Percentiles rank a stretch among this genome's conserved stretches.
phyloP scores from a whole-genome alignment of 164 flowering plant genomes.

The Hamamelis virginiana region DNA sequence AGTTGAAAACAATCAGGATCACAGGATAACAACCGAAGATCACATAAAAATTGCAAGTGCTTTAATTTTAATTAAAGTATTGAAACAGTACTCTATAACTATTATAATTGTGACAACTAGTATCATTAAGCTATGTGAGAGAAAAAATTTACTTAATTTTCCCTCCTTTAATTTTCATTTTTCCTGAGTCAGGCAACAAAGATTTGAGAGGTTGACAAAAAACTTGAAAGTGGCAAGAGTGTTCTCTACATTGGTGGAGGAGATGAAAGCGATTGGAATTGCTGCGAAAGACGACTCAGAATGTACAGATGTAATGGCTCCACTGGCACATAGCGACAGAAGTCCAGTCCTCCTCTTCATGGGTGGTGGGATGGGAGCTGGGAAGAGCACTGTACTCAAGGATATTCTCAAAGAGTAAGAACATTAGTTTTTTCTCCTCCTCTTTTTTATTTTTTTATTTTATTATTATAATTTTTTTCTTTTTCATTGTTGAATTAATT shows the following conservation, averaged over 20 bases:
- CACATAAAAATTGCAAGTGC: no score
- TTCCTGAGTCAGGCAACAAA: conserved; percentile 36
- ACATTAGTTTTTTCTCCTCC: neutral
- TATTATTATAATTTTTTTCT: no score
- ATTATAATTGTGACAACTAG: no score
- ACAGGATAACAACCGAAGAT: no score
- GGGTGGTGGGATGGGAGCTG: conserved; percentile 70
- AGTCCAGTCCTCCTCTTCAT: conserved; percentile 53
- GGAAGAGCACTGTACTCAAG: conserved; percentile 53
- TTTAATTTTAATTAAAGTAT: no score
- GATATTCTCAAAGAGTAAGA: conserved; percentile 54
- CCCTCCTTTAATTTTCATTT: neutral
- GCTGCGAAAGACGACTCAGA: conserved; percentile 30
- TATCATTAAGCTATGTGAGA: no score
- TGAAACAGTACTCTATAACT: no score
- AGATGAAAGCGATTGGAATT: conserved; percentile 46
- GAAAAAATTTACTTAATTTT: no score
- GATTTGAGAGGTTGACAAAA: conserved; percentile 44
- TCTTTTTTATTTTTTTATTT: no score
- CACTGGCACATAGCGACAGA: conserved; percentile 42
- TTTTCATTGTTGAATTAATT: no score
- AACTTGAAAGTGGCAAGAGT: conserved; percentile 49
- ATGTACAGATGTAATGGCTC: conserved; percentile 54
- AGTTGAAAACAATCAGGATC: no score
- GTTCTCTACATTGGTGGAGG: conserved; percentile 45